Evolutionary conservation across 805 yeast species (phyloP), one percentile per base, ranked within the genome.

Genomic region (Metahyphopichia silvanorum): DNA sequence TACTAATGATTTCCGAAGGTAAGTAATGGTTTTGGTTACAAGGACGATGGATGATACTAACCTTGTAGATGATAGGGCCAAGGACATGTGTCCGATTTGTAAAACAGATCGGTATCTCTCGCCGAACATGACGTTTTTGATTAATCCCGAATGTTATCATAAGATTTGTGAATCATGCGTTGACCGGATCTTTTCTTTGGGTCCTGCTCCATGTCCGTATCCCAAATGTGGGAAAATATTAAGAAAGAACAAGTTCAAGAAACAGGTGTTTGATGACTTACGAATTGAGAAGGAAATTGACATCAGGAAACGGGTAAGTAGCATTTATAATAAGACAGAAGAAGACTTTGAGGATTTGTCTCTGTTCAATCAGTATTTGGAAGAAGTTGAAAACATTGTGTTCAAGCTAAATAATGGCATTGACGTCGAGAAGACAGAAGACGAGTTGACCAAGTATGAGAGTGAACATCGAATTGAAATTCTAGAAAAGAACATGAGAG

Each of bases 131-230:
- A 79, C 74, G 44, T 91, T 93, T 53, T 75, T 91, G 34, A 88
- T 93, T 43, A 93, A 93, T 49, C 95, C 98, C 0, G 98, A 93
- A 57, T 93, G 99, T 62, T 93, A 93, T 55, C 99, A 93, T 55
- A 91, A 87, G 68, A 91, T 93, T 58, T 93, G 99, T 63, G 97
- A 84, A 47, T 79, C 95, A 2, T 93, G 98, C 63, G 98, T 91
- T 26, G 98, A 93, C 58, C 74, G 98, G 43, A 89, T 93, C 33
- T 93, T 86, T 54, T 78, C 95, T 5, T 65, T 84, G 31, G 99
- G 99, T 3, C 98, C 98, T 0, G 93, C 96, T 0, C 93, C 89
- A 14, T 93, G 99, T 55, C 98, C 98, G 1, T 91, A 89, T 55
- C 84, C 88, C 4, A 79, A 82, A 32, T 93, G 99, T 66, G 88